Evolutionary conservation across 495 filamentous ascomycete genomes (phyloP), one percentile per base, ranked within the genome.

Genomic region (Aspergillus baeticus): DNA sequence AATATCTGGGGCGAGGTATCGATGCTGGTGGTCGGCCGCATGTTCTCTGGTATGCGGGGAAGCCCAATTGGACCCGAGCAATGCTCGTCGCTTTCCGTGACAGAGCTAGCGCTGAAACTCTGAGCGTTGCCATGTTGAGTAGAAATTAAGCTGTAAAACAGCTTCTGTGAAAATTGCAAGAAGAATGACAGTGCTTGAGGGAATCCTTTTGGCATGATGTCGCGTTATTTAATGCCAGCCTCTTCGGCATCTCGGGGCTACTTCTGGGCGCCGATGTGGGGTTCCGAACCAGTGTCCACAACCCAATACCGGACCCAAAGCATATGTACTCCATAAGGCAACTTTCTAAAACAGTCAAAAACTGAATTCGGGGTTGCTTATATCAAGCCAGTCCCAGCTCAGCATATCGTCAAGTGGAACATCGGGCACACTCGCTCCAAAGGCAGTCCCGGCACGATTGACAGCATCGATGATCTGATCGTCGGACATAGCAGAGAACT

Each of bases 401-500:
- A 78, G 76, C 57, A 80, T 71, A 48, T 84, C 81, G 59, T 84
- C 81, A 58, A 80, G 72, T 0, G 81, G 76, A 17, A 82, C 66
- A 60, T 81, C 77, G 10, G 80, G 77, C 46, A 81, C 72, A 5
- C 68, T 77, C 2, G 73, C 71, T 20, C 80, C 81, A 58, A 86
- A 81, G 18, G 81, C 77, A 22, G 79, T 80, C 10, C 76, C 81
- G 6, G 80, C 79, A 42, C 78, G 73, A 63, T 84, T 83, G 38
- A 87, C 77, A 14, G 83, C 83, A 61, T 86, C 81, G 6, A 81
- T 73, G 29, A 87, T 83, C 61, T 87, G 83, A 52, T 83, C 72
- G 49, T 85, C 83, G 5, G 84, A 87, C 84, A 87, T 87, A 33
- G 82, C 76, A 10, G 84, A 87, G 63, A 87, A 87, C 45, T 83